Percentiles rank a stretch among this genome's conserved stretches.
phyloP scores from a whole-genome alignment of 768 basidiomycete genomes.

The Podaxis carcinomalis region DNA sequence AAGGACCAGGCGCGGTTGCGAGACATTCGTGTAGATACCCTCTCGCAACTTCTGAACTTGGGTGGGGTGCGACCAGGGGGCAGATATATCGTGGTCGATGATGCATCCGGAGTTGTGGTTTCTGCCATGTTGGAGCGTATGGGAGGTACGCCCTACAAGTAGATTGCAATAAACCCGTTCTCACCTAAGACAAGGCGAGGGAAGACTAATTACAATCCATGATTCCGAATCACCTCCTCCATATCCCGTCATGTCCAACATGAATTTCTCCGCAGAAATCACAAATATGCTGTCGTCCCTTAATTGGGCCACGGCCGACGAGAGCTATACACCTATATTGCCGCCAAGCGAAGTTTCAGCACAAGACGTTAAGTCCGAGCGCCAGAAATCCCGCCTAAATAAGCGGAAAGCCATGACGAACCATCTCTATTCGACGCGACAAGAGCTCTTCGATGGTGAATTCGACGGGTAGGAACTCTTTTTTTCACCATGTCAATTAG shows the following conservation, averaged over 20 bases:
- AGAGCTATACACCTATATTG: constrained; percentile 63
- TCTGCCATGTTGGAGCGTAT: constrained; percentile 82
- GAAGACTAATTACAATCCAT: constrained; percentile 78
- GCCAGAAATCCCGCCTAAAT: constrained; percentile 63
- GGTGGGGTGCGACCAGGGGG: constrained; percentile 84
- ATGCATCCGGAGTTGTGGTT: constrained; percentile 85
- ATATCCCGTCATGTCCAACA: constrained; percentile 73
- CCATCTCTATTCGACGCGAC: constrained; percentile 55
- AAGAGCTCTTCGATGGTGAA: constrained; percentile 81
- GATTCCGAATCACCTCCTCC: constrained; percentile 92
- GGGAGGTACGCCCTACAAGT: constrained; percentile 54
- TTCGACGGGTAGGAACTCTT: constrained; percentile 71
- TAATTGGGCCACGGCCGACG: constrained; percentile 89
- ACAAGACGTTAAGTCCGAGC: constrained; percentile 64
- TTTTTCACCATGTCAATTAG: not conserved
- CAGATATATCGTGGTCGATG: constrained; percentile 86
- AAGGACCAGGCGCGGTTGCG: constrained; percentile 82
- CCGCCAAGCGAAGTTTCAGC: constrained; percentile 55
- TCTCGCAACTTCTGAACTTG: constrained; percentile 84
- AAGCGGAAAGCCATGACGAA: constrained; percentile 76
- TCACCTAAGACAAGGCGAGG: constrained; percentile 50
- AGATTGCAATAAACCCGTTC: not conserved
- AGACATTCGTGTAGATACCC: constrained; percentile 80
- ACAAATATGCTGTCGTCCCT: constrained; percentile 58
- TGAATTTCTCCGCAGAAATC: constrained; percentile 77